Base-by-base conservation (phyloP, 371 early-diverging fungal genomes). In the Lichtheimia ramosa region DNA sequence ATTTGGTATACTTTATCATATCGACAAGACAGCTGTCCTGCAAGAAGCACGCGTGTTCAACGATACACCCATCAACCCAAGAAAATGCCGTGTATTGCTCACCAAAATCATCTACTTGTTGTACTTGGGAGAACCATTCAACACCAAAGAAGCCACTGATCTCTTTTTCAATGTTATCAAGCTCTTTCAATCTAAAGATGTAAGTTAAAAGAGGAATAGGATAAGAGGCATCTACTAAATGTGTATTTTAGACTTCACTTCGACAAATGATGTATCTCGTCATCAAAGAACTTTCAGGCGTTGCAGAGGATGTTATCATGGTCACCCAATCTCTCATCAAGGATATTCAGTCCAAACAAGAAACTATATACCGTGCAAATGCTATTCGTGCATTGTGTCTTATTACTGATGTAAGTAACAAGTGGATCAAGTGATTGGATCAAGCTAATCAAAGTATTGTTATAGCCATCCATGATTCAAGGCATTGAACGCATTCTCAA, bases 11-110 rank as follows among this genome's bases (percentile, higher is more conserved):
- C 78, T 84, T 60, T 79, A 77, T 59, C 83, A 86, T 68, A 80
- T 96, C 63, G 96, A 98, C 84, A 95, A 95, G 72, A 88, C 94
- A 53, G 86, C 88, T 15, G 96, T 97, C 27, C 81, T 98, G 58
- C 99, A 97, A 79, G 98, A 98, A 74, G 94, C 98, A 40, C 90
- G 96, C 61, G 90, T 90, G 15, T 97, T 98, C 81, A 97, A 98
- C 77, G 95, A 93, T 65, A 87, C 96, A 24, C 98, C 99, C 48
- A 92, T 99, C 74, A 92, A 92, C 67, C 91, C 97, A 18, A 79
- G 92, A 67, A 95, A 96, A 77, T 98, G 97, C 75, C 86, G 96
- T 48, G 68, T 92, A 40, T 81, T 96, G 51, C 70, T 98, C 64
- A 94, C 98, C 15, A 97, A 97, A 74, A 89, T 99, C 48, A 83